A percentile compares a stretch with the other conserved stretches of the same genome.
Conservation (phyloP, 805 yeast species). For the Candida palmyrensis region DNA sequence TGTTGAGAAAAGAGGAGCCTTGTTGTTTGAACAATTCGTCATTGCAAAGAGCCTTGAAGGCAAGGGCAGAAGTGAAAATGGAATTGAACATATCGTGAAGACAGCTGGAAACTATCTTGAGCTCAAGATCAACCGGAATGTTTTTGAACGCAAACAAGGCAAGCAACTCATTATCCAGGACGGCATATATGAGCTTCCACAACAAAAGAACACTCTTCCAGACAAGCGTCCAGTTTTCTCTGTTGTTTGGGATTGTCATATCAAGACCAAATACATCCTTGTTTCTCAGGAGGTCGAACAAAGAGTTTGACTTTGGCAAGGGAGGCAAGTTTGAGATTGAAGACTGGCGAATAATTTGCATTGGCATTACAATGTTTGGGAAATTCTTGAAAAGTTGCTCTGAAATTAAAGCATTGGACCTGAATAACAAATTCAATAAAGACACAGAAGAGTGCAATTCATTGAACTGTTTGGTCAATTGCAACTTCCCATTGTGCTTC, state of each 20-base stretch:
- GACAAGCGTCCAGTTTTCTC: constrained; percentile 5
- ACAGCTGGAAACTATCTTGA: constrained; percentile 9
- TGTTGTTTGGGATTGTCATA: constrained; percentile 1
- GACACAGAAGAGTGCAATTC: constrained; percentile 17
- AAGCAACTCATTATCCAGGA: constrained; percentile 13
- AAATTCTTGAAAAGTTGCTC: constrained; percentile 10
- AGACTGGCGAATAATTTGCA: constrained; percentile 10
- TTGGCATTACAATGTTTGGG: constrained; percentile 12
- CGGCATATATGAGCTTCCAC: constrained; percentile 7
- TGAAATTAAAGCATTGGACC: constrained; percentile 2
- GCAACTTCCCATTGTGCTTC: constrained; percentile 8
- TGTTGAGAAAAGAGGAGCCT: too few relatives aligned
- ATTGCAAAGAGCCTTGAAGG: too few relatives aligned
- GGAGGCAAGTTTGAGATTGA: constrained; percentile 22
- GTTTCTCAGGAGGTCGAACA: constrained; percentile 6
- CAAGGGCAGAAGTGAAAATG: neutral
- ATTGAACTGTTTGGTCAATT: constrained; percentile 15
- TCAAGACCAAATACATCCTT: constrained; percentile 6
- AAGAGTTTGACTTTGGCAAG: constrained; percentile 20
- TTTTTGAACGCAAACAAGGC: constrained; percentile 7
- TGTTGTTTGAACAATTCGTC: too few relatives aligned
- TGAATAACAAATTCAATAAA: constrained; percentile 9
- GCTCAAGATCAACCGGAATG: constrained; percentile 5
- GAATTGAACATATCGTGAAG: constrained; percentile 7
- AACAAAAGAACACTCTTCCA: constrained; percentile 6